A percentile compares a stretch with the other conserved stretches of the same genome.
Conservation (phyloP, 2,329 filamentous ascomycete genomes). For the Emericellopsis cladophorae region DNA sequence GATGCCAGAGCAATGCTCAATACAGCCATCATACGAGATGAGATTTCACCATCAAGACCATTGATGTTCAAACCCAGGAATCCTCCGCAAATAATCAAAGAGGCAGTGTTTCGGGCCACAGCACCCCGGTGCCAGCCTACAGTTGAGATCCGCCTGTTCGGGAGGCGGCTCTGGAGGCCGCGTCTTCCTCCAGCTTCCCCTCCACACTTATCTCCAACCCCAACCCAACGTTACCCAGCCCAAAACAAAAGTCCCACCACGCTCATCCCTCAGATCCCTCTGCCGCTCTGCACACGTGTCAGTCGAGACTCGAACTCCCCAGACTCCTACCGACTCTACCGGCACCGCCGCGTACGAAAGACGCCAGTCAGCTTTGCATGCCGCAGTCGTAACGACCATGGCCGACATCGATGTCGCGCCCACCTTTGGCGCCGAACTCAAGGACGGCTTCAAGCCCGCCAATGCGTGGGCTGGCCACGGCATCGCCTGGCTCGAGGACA, state of each 20-base stretch:
- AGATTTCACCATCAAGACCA: no score
- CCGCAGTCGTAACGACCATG: conserved; percentile 33
- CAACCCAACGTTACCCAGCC: no score
- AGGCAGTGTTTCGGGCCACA: background rate
- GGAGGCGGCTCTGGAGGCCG: background rate
- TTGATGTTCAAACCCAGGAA: no score
- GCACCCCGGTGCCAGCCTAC: background rate
- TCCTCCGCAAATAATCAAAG: background rate
- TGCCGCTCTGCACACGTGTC: no score
- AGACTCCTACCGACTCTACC: no score
- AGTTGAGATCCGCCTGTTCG: background rate
- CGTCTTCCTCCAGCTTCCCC: background rate
- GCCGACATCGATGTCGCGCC: conserved; percentile 71
- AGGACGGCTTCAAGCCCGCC: conserved; percentile 95
- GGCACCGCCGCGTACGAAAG: background rate
- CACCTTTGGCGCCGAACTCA: conserved; percentile 87
- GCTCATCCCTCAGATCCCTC: no score
- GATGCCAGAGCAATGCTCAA: no score
- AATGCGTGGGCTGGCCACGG: conserved; percentile 84
- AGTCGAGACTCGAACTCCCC: no score
- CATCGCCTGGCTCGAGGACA: conserved; percentile 90
- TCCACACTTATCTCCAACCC: background rate
- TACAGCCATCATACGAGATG: no score
- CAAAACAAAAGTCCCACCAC: no score
- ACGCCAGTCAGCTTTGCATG: background rate